Evolutionary conservation across 768 basidiomycete genomes (phyloP).

Genomic region (Russula abietina): DNA sequence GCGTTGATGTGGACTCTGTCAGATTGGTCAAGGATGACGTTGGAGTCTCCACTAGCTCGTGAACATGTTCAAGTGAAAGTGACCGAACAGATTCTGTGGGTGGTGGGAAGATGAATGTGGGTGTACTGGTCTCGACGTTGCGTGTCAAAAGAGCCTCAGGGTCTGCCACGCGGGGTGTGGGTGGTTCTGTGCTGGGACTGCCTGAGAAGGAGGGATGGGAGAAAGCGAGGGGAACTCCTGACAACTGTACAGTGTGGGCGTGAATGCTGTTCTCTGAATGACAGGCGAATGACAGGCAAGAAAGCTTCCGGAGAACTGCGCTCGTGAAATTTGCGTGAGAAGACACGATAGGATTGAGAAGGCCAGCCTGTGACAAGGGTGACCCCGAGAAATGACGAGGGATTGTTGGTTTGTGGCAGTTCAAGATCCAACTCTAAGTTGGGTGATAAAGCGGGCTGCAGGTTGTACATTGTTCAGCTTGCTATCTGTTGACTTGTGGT

Average conservation of each 20-base stretch:
- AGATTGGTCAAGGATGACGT: slow-evolving; percentile 29
- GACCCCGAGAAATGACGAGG: slow-evolving; percentile 25
- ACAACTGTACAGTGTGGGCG: slow-evolving; percentile 58
- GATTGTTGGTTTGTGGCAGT: too few relatives aligned
- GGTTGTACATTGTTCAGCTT: too few relatives aligned
- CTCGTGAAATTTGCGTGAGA: slow-evolving; percentile 24
- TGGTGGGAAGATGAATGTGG: slow-evolving; percentile 20
- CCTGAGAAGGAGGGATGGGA: slow-evolving; percentile 25
- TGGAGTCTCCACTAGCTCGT: slow-evolving; percentile 15
- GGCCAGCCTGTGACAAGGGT: slow-evolving; percentile 34
- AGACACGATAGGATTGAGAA: slow-evolving; percentile 46
- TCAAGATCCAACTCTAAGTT: too few relatives aligned
- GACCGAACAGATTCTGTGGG: slow-evolving; percentile 18
- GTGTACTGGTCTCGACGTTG: slow-evolving; percentile 13
- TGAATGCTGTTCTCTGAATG: slow-evolving; percentile 64
- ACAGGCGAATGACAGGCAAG: too few relatives aligned
- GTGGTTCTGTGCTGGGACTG: slow-evolving; percentile 24
- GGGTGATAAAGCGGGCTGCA: too few relatives aligned
- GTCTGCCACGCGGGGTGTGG: slow-evolving; percentile 38
- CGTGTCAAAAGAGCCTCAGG: slow-evolving; percentile 28
- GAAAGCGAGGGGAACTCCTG: slow-evolving; percentile 42
- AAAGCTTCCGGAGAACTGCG: slow-evolving; percentile 15
- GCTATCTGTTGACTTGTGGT: too few relatives aligned
- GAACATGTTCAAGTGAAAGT: slow-evolving; percentile 13
- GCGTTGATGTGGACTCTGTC: slow-evolving; percentile 23